Percentiles rank a stretch among this genome's conserved stretches.
These are phyloP conservation scores for Magnaporthales sp. DNA, from an alignment of 2,329 filamentous ascomycete species.

Conservation along the genomic window DNA sequence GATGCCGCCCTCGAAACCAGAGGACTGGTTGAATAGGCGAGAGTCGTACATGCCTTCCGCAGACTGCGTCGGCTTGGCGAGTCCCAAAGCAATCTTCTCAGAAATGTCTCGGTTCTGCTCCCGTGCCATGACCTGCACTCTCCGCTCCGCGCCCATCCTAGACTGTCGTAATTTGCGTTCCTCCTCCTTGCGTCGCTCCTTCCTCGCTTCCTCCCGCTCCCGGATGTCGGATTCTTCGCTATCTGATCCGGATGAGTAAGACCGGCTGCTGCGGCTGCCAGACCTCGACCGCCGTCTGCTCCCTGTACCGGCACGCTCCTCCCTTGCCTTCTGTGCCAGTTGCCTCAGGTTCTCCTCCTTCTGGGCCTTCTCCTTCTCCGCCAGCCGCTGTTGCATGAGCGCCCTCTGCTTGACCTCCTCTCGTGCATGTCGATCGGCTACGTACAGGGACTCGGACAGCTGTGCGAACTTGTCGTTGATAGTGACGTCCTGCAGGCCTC, in stretches of 20 bases:
- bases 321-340: slow-evolving; percentile 83
- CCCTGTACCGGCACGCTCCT: slow-evolving; percentile 56
- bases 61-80: slow-evolving; percentile 89
- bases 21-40: slow-evolving; percentile 86
- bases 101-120: slow-evolving; percentile 96
- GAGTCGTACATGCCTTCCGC: slow-evolving; percentile 97
- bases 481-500: slow-evolving; percentile 83
- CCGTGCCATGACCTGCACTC: slow-evolving; percentile 84
- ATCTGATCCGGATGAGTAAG: slow-evolving; percentile 33
- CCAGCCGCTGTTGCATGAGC: slow-evolving; percentile 89
- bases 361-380: slow-evolving; percentile 90
- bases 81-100: slow-evolving; percentile 88
- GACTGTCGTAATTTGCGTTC: slow-evolving; percentile 88
- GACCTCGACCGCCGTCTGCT: slow-evolving; percentile 22
- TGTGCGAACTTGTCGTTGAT: slow-evolving; percentile 99
- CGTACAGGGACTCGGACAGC: slow-evolving; percentile 88
- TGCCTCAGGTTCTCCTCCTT: slow-evolving; percentile 88
- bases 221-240: slow-evolving; percentile 63
- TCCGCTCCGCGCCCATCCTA: slow-evolving; percentile 88
- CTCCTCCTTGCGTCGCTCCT: slow-evolving; percentile 71
- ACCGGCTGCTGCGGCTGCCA: slow-evolving; percentile 21
- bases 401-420: slow-evolving; percentile 91
- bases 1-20: slow-evolving; percentile 83
- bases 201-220: slow-evolving; percentile 68
- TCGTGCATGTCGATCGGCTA: slow-evolving; percentile 86